Evolutionary conservation across 1,139 yeast genomes (phyloP), one percentile per base, ranked within the genome.

Genomic region (Saccharomyces pastorianus): DNA sequence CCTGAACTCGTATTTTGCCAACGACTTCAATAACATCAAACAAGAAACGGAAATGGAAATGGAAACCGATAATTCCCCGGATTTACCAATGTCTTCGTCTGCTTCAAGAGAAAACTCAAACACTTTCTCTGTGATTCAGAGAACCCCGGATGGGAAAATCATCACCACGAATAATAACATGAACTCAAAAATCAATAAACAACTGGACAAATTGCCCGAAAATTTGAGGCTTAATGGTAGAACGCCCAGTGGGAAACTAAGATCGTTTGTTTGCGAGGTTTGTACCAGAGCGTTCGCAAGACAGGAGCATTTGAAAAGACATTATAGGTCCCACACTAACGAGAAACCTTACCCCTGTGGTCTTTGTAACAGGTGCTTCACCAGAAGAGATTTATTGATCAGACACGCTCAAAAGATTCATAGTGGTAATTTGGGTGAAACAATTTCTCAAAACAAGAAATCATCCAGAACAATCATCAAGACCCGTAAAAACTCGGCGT

Each of bases 221-320:
- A 70, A 72, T 56, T 54, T 72, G 49, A 67, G 68, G 49, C 58
- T 68, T 11, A 64, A 71, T 53, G 76, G 76, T 2, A 62, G 62
- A 13, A 85, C 93, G 0, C 93, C 93, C 1, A 81, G 86, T 44
- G 95, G 93, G 1, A 85, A 85, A 65, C 91, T 90, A 9, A 71
- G 95, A 53, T 71, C 84, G 50, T 85, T 83, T 65, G 89, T 84
- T 42, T 86, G 95, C 67, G 76, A 75, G 51, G 77, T 77, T 13
- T 86, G 95, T 66, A 84, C 89, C 1, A 72, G 91, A 58, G 93
- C 93, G 6, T 86, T 86, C 75, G 93, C 93, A 27, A 72, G 95
- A 57, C 80, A 83, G 60, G 95, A 86, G 66, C 93, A 86, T 66
- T 75, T 86, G 64, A 78, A 84, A 58, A 73, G 93, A 57, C 95